Evolutionary conservation across 176 grass and related monocot species (phyloP).

Genomic region (Zea luxurians): DNA sequence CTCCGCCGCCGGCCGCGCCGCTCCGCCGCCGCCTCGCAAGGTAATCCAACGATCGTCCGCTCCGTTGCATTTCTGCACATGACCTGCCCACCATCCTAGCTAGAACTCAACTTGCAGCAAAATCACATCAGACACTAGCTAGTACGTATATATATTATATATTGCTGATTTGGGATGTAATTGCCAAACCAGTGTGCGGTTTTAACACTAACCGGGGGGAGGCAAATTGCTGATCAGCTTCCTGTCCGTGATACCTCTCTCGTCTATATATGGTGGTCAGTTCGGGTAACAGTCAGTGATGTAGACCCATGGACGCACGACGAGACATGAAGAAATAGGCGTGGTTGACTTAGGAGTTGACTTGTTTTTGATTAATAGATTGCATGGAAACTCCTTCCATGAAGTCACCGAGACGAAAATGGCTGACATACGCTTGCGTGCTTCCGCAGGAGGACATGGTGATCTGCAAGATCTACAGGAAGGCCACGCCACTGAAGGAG

Average conservation of each 20-base stretch:
- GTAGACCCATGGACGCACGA: slow-evolving; percentile 7
- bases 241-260: not conserved
- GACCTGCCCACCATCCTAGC: not conserved
- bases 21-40: slow-evolving; percentile 20
- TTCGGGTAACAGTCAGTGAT: not conserved
- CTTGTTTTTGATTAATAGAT: slow-evolving; percentile 1
- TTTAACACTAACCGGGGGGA: not conserved
- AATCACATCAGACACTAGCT: not conserved
- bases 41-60: slow-evolving; percentile 10
- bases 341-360: slow-evolving; percentile 34
- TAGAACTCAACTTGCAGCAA: not conserved
- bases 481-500: slow-evolving; percentile 82
- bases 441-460: slow-evolving; percentile 65
- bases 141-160: not conserved
- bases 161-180: not conserved
- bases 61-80: not conserved
- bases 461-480: slow-evolving; percentile 87
- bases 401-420: not conserved
- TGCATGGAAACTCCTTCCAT: not conserved
- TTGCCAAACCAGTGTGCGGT: not conserved
- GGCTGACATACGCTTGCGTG: not conserved
- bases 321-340: not conserved
- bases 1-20: not conserved
- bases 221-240: not conserved
- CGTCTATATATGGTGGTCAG: slow-evolving; percentile 2